phyloP scores from a whole-genome alignment of 768 basidiomycete genomes.

The Russula sp. region DNA sequence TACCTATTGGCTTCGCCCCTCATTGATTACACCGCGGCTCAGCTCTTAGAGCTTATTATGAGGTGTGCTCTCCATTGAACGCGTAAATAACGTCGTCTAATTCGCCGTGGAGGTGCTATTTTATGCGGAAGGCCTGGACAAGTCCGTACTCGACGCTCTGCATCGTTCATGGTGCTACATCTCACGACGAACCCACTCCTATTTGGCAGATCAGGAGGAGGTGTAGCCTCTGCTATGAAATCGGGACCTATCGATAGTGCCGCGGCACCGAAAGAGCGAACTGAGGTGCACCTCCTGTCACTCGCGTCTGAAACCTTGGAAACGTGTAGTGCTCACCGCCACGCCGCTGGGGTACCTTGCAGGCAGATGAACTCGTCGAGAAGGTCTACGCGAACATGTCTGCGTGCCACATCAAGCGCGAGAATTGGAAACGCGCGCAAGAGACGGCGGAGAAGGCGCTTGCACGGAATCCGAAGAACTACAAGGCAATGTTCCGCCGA shows the following conservation, averaged over 20 bases:
- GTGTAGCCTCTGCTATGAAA: background rate
- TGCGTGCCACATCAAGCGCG: constrained; percentile 72
- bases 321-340: background rate
- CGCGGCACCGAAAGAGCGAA: constrained; percentile 44
- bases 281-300: constrained; percentile 43
- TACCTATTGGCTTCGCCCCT: background rate
- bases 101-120: constrained; percentile 17
- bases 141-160: constrained; percentile 30
- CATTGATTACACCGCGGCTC: background rate
- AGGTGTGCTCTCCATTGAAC: constrained; percentile 35
- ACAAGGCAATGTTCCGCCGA: constrained; percentile 76
- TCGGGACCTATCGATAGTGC: constrained; percentile 15
- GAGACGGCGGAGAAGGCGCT: constrained; percentile 84
- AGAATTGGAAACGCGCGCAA: constrained; percentile 70
- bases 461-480: constrained; percentile 64
- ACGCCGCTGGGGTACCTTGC: background rate
- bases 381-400: constrained; percentile 84
- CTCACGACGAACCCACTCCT: background rate
- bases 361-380: constrained; percentile 72
- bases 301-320: background rate
- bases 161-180: background rate
- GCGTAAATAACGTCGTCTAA: background rate
- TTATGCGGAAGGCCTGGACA: constrained; percentile 55
- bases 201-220: constrained; percentile 10
- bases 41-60: constrained; percentile 68